phyloP scores from a whole-genome alignment of 2,329 filamentous ascomycete genomes.

The Sclerotinia glacialis region DNA sequence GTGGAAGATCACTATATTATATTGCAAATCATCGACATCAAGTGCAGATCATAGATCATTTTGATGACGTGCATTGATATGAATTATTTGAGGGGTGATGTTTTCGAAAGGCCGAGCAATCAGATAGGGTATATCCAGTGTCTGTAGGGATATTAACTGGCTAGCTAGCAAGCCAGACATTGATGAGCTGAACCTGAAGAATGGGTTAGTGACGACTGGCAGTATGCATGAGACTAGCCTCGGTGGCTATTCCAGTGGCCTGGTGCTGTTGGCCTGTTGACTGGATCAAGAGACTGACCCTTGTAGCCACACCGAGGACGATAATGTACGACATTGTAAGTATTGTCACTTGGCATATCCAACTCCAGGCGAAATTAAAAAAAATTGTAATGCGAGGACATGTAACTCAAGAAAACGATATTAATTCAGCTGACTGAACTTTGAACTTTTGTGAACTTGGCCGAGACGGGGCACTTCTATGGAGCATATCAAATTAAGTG shows the following conservation, averaged over 20 bases:
- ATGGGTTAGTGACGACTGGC: neutral
- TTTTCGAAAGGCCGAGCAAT: neutral
- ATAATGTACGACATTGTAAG: constrained; percentile 6
- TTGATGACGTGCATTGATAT: neutral
- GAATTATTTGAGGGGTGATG: neutral
- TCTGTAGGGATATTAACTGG: neutral
- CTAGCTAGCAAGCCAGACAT: neutral
- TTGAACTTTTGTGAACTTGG: neutral
- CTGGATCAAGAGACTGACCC: neutral
- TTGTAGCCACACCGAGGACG: neutral
- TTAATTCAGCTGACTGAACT: neutral
- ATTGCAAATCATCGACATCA: neutral
- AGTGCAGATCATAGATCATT: neutral
- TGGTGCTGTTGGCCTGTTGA: neutral
- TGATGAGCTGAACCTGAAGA: neutral
- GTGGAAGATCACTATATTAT: neutral
- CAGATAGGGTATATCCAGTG: neutral
- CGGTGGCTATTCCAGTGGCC: constrained; percentile 4
- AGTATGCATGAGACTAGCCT: neutral
- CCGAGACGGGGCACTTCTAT: neutral
- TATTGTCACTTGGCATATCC: constrained; percentile 2
- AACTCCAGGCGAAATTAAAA: neutral
- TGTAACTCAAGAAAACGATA: neutral
- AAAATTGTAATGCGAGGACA: neutral
- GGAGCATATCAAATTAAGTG: neutral